Evolutionary conservation across 371 early-diverging fungal species (phyloP).

Genomic region (Rhizopus stolonifer): DNA sequence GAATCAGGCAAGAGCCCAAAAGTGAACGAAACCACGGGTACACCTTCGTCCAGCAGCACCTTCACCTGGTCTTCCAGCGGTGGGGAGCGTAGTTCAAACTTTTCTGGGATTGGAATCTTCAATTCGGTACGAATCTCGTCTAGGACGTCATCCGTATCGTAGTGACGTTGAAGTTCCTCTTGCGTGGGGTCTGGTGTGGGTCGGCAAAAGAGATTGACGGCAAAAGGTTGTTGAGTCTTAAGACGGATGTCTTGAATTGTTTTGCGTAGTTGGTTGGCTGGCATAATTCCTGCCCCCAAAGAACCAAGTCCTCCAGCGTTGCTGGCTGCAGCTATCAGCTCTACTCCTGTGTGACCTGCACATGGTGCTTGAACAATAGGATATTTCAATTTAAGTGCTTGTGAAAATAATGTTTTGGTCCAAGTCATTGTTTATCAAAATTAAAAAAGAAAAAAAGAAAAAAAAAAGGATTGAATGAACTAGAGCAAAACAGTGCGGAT

Average conservation of each 20-base stretch:
- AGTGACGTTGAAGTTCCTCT: slow-evolving; percentile 29
- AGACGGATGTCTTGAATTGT: slow-evolving; percentile 37
- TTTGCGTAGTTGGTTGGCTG: slow-evolving; percentile 24
- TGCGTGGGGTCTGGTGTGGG: slow-evolving; percentile 12
- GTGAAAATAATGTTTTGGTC: slow-evolving; percentile 14
- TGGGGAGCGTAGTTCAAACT: slow-evolving; percentile 35
- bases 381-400: slow-evolving; percentile 24
- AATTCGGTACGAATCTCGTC: slow-evolving; percentile 33
- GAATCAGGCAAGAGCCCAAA: slow-evolving; percentile 41
- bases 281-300: slow-evolving; percentile 37
- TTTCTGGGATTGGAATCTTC: slow-evolving; percentile 21
- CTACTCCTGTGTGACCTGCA: slow-evolving; percentile 38
- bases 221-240: slow-evolving; percentile 34
- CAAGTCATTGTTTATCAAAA: slow-evolving; percentile 1
- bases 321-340: slow-evolving; percentile 37
- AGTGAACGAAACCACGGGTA: slow-evolving; percentile 46
- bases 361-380: slow-evolving; percentile 48
- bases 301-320: slow-evolving; percentile 48
- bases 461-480: background rate
- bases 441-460: slow-evolving; percentile 3
- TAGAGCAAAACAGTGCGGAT: too few relatives aligned
- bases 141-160: slow-evolving; percentile 24
- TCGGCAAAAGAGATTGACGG: slow-evolving; percentile 46
- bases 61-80: slow-evolving; percentile 38
- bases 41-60: slow-evolving; percentile 39